Evolutionary conservation across 352 stramenopile genomes (phyloP), one percentile per base, ranked within the genome.

Genomic region (Pythium aristosporum): DNA sequence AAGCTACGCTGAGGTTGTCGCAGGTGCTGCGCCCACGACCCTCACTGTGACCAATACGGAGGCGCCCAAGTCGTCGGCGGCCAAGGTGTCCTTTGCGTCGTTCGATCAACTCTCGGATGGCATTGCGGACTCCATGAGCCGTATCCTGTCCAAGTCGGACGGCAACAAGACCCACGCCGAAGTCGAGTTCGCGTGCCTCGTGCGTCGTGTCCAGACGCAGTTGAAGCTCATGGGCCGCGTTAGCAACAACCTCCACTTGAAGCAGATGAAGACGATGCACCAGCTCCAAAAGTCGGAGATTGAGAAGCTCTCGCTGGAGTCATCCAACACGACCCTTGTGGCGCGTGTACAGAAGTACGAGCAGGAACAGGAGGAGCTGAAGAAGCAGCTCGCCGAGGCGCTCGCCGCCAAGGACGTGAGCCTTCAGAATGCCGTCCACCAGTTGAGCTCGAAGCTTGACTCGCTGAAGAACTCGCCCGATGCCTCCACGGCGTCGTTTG

Each of bases 181-280:
- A 32, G 63, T 81, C 10, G 71, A 81, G 53, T 62, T 81, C 25
- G 69, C 69, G 41, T 73, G 68, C 25, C 25, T 81, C 18, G 61
- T 81, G 32, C 71, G 69, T 25, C 74, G 74, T 52, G 79, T 81
- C 51, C 68, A 77, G 53, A 65, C 69, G 7, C 74, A 79, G 58
- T 63, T 81, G 50, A 79, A 75, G 51, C 61, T 81, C 43, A 78
- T 81, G 74, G 71, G 74, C 2, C 69, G 66, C 11, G 72, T 73
- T n/a, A 79, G 58, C 50, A 69, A 53, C 30, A 69, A 57, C 20
- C 74, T 81, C 37, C 68, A 74, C 16, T 58, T 74, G 12, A 73
- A 79, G 28, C 73, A 81, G 51, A 66, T 76, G 44, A 63, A 71
- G 43, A 75, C 74, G 21, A 57, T 72, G 16, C 30, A 73, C 15